phyloP scores from a whole-genome alignment of 768 basidiomycete species.

The Termitomyces sp. region DNA sequence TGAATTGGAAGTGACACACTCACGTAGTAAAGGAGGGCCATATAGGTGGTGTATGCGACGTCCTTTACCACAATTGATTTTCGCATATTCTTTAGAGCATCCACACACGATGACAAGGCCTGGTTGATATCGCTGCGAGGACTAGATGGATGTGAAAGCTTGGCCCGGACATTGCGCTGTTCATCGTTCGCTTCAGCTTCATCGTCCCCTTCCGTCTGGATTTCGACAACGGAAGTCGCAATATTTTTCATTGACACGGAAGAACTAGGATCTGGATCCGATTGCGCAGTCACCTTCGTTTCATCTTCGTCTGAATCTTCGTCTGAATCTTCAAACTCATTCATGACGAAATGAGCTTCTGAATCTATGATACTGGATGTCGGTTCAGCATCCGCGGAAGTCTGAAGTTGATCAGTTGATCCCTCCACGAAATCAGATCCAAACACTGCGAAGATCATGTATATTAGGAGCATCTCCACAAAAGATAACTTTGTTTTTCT shows the following conservation, averaged over 20 bases:
- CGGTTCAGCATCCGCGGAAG: slow-evolving; percentile 18
- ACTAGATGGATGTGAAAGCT: slow-evolving; percentile 18
- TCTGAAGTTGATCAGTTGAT: slow-evolving; percentile 21
- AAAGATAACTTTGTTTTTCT: slow-evolving; percentile 2
- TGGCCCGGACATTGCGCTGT: slow-evolving; percentile 18
- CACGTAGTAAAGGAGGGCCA: slow-evolving; percentile 69
- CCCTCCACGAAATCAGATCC: slow-evolving; percentile 65
- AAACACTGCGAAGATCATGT: slow-evolving; percentile 49
- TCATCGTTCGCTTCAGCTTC: slow-evolving; percentile 10
- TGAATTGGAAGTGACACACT: slow-evolving; percentile 15
- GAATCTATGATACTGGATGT: slow-evolving; percentile 17
- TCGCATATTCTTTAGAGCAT: slow-evolving; percentile 8
- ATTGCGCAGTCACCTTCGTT: slow-evolving; percentile 11
- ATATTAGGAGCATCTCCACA: neutral
- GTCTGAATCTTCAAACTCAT: slow-evolving; percentile 49
- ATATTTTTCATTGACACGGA: slow-evolving; percentile 4
- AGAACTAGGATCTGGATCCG: slow-evolving; percentile 22
- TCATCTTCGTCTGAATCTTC: slow-evolving; percentile 32
- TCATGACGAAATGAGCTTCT: slow-evolving; percentile 30
- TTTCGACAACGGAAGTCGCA: slow-evolving; percentile 8
- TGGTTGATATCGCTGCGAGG: slow-evolving; percentile 12
- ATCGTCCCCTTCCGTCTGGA: slow-evolving; percentile 20
- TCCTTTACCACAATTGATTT: slow-evolving; percentile 42
- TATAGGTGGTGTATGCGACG: slow-evolving; percentile 42
- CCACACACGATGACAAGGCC: neutral